Percentiles rank a stretch among this genome's conserved stretches.
phyloP scores from a whole-genome alignment of 108 stramenopile species.

The Fragilaria radians region DNA sequence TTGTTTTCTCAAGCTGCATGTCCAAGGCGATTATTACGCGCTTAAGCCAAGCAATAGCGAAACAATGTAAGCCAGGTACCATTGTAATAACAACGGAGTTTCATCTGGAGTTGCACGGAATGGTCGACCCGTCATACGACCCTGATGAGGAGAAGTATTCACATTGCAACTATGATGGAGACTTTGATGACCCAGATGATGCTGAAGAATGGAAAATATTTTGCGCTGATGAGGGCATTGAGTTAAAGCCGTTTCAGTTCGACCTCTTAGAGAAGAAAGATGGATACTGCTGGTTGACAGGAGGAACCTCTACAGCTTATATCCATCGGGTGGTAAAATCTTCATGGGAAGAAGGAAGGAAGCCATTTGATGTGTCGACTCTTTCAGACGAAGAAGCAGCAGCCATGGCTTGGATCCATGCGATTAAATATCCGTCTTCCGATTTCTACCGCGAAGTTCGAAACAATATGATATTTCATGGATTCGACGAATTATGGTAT shows the following conservation, averaged over 20 bases:
- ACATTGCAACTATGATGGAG: not conserved
- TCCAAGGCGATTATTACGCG: slow-evolving; percentile 25
- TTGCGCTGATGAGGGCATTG: not conserved
- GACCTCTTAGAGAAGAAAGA: slow-evolving; percentile 57
- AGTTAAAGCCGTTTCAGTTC: slow-evolving; percentile 30
- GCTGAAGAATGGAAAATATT: not conserved
- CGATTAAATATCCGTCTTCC: slow-evolving; percentile 27
- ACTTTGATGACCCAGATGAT: slow-evolving; percentile 27
- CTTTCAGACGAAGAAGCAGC: slow-evolving; percentile 40
- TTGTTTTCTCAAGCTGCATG: slow-evolving; percentile 72
- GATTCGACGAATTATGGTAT: slow-evolving; percentile 29
- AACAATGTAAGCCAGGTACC: slow-evolving; percentile 66
- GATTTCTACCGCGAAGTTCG: slow-evolving; percentile 38
- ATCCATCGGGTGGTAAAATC: slow-evolving; percentile 58
- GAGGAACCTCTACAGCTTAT: slow-evolving; percentile 66
- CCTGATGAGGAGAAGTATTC: not conserved
- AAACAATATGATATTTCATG: slow-evolving; percentile 64
- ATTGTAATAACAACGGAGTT: slow-evolving; percentile 78
- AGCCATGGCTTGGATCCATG: slow-evolving; percentile 35
- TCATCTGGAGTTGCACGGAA: slow-evolving; percentile 33
- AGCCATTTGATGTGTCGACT: slow-evolving; percentile 20
- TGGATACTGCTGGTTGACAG: slow-evolving; percentile 60
- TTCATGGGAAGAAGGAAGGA: slow-evolving; percentile 31
- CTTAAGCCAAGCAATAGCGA: slow-evolving; percentile 52
- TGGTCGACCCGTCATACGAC: slow-evolving; percentile 16